phyloP scores from a whole-genome alignment of 257 asterid genomes.

The Nicotiana benthamiana region DNA sequence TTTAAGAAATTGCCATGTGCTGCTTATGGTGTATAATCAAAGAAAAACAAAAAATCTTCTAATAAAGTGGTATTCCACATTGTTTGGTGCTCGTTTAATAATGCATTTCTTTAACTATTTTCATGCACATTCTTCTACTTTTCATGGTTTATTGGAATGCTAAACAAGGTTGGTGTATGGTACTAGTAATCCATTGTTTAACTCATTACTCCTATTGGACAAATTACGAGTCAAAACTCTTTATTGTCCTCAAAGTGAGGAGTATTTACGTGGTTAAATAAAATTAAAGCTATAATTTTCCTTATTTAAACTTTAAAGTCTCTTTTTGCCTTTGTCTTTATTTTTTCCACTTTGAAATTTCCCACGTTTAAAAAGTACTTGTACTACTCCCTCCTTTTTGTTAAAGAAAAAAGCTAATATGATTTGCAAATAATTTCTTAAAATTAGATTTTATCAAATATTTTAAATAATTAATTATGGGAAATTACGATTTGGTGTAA shows the following conservation, averaged over 20 bases:
- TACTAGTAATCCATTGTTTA: neutral
- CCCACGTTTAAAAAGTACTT: neutral
- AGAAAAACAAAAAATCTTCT: neutral
- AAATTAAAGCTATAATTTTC: neutral
- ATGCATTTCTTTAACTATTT: neutral
- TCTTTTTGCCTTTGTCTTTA: neutral
- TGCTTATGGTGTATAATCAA: neutral
- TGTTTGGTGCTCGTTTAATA: neutral
- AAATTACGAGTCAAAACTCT: neutral
- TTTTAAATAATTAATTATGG: too few species aligned
- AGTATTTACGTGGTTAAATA: neutral
- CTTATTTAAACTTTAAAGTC: neutral
- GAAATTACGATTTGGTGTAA: neutral
- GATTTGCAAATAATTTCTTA: too few species aligned
- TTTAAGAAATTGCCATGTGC: neutral
- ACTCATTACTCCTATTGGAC: neutral
- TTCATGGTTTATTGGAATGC: neutral
- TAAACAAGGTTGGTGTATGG: neutral
- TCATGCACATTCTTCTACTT: neutral
- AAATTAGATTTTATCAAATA: neutral
- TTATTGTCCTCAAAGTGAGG: constrained; percentile 1
- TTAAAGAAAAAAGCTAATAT: neutral
- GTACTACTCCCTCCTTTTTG: neutral
- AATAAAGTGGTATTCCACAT: neutral
- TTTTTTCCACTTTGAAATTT: neutral